Base-by-base conservation (phyloP, 306 rosid genomes). In the Vicia sativa region DNA sequence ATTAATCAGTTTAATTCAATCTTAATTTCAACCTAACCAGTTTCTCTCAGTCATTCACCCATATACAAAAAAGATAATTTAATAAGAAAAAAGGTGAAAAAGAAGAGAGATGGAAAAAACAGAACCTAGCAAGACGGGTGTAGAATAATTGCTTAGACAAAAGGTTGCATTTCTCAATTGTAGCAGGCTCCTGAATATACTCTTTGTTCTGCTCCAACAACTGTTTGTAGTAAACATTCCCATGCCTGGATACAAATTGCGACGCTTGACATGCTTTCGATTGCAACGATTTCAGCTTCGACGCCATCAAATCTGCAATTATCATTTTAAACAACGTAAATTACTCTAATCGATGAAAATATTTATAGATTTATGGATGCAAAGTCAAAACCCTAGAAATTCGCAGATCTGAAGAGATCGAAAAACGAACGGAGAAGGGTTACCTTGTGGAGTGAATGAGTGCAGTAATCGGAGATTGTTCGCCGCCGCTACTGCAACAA, bases 71-170 rank as follows among this genome's bases (percentile, higher is more conserved):
- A n/a, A n/a, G n/a, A n/a, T n/a, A n/a, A n/a, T n/a, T n/a, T n/a
- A n/a, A n/a, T n/a, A n/a, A n/a, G n/a, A n/a, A n/a, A n/a, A n/a
- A n/a, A n/a, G n/a, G n/a, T n/a, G n/a, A 53, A 56, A 37, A 65
- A 2, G 19, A 66, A 67, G 35, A 53, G 61, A 65, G 63, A 65
- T 18, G 18, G 45, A 39, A 49, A 68, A 75, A 66, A 48, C 35
- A 71, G 52, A 64, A 90, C 98, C 98, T 92, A 46, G 98, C 98
- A 63, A 92, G 96, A 2, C 98, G 96, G 53, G 98, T 92, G 78
- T 86, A 89, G 11, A 92, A 35, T 81, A 92, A 86, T 74, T 92
- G 96, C 81, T 90, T 92, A 0, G 96, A 66, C 15, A 92, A 82
- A 39, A 62, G 68, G 42, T 79, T 81, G 84, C 98, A 92, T 80